Evolutionary conservation across 1,139 yeast genomes (phyloP), one percentile per base, ranked within the genome.

Genomic region (Debaryomyces fabryi): DNA sequence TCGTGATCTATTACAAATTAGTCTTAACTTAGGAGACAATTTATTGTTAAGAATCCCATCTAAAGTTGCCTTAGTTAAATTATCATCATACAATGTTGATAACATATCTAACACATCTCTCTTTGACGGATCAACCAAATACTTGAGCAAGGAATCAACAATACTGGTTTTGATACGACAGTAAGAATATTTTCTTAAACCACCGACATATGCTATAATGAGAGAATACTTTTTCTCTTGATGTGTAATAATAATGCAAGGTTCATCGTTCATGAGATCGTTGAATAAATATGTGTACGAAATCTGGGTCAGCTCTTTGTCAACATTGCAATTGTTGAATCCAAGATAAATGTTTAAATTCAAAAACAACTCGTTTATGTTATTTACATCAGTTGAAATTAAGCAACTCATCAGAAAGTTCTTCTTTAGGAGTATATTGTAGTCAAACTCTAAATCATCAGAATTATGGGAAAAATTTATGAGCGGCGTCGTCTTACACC

Each of bases 1-100:
- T 44, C 89, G 69, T n/a, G 82, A 60, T 48, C 85, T 68, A 52
- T 76, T 73, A 45, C 75, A 70, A 33, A 67, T 65, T 15, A 83
- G 61, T 52, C 75, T 79, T 65, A 58, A 67, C 47, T 63, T 71
- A 20, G 82, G 90, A 60, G 72, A 73, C 55, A 76, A 71, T 38
- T 71, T 65, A 54, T 76, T 76, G 13, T 78, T 69, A 27, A 79
- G 63, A 13, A 84, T 66, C 70, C 83, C 78, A 52, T 82, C 83
- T 7, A 81, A 55, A 3, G 85, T 70, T 23, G 76, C 56, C 57
- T 74, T 79, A n/a, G 82, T 77, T 54, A 82, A 62, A 12, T 25
- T 33, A 25, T 40, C 35, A 35, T 24, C 37, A 34, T 40, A 13
- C 10, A 29, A 18, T 6, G 21, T 12, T 10, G 20, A 25, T 7